Conservation (phyloP, 495 filamentous ascomycete genomes). For the Penicillium longicatenatum region DNA sequence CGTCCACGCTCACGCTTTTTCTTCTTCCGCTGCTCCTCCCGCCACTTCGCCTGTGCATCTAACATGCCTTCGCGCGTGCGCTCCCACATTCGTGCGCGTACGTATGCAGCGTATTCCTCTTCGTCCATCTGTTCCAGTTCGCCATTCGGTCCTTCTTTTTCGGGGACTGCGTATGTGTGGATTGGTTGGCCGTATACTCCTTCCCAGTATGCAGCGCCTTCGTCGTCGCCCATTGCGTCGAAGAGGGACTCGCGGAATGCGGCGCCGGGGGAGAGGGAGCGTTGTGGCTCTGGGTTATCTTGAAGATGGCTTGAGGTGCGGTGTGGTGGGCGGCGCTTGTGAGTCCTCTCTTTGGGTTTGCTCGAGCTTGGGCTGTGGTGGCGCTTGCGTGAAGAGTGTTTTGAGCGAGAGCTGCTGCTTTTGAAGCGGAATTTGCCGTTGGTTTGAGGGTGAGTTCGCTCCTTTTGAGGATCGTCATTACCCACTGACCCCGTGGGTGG, state of each 20-base stretch:
- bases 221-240: conserved; percentile 98
- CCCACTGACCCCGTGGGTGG: background rate
- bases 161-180: conserved; percentile 58
- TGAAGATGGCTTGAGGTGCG: conserved; percentile 16
- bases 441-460: conserved; percentile 23
- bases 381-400: conserved; percentile 21
- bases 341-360: conserved; percentile 24
- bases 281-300: conserved; percentile 12
- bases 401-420: conserved; percentile 31
- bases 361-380: conserved; percentile 13
- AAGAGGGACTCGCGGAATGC: conserved; percentile 97
- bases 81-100: conserved; percentile 91
- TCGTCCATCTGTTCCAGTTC: conserved; percentile 86
- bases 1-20: background rate
- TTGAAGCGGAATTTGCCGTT: conserved; percentile 62
- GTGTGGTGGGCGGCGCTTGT: conserved; percentile 9
- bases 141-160: conserved; percentile 45
- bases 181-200: conserved; percentile 93
- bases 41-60: conserved; percentile 64
- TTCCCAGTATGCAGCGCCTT: conserved; percentile 94
- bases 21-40: conserved; percentile 53
- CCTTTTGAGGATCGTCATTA: background rate
- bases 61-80: conserved; percentile 68
- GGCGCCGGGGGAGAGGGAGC: conserved; percentile 53
- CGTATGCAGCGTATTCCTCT: conserved; percentile 84